These are phyloP conservation scores for Gaeumannomyces sp. DNA, from an alignment of 2,329 filamentous ascomycete genomes.

Conservation along the genomic window DNA sequence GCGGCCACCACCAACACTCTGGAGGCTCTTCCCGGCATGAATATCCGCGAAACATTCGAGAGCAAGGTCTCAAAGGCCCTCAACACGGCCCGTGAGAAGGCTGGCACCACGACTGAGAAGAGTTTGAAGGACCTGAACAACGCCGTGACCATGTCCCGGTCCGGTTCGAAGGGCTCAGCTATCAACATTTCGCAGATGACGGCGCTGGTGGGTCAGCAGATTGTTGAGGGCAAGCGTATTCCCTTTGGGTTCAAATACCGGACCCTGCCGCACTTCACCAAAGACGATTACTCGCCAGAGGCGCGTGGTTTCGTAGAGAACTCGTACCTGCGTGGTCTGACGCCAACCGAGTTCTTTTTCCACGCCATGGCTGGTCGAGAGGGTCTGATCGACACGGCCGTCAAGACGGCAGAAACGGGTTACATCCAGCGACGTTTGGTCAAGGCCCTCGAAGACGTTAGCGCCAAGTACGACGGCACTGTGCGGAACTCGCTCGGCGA, in stretches of 20 bases:
- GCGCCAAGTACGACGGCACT: slow-evolving; percentile 95
- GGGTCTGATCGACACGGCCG: slow-evolving; percentile 98
- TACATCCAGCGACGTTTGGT: slow-evolving; percentile 98
- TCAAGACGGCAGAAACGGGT: slow-evolving; percentile 98
- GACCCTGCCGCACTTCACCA: slow-evolving; percentile 94
- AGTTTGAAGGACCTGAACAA: slow-evolving; percentile 95
- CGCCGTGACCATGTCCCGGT: slow-evolving; percentile 90
- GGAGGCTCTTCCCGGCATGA: slow-evolving; percentile 96
- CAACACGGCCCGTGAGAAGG: slow-evolving; percentile 93
- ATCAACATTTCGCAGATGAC: slow-evolving; percentile 99
- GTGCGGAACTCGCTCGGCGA: slow-evolving; percentile 96
- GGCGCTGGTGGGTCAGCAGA: slow-evolving; percentile 94
- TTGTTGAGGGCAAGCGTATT: slow-evolving; percentile 97
- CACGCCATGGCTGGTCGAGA: slow-evolving; percentile 99
- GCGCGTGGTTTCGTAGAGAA: slow-evolving; percentile 98
- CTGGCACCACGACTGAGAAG: slow-evolving; percentile 85
- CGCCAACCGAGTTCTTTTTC: slow-evolving; percentile 97
- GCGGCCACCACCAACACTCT: slow-evolving; percentile 79
- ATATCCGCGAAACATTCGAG: slow-evolving; percentile 95
- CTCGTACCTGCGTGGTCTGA: slow-evolving; percentile 92
- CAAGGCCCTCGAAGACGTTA: slow-evolving; percentile 95
- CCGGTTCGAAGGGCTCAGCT: slow-evolving; percentile 95
- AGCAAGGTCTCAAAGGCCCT: slow-evolving; percentile 91
- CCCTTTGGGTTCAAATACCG: slow-evolving; percentile 99
- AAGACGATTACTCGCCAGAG: slow-evolving; percentile 97